Conservation (phyloP, 2,329 filamentous ascomycete genomes). For the Sclerotinia borealis region DNA sequence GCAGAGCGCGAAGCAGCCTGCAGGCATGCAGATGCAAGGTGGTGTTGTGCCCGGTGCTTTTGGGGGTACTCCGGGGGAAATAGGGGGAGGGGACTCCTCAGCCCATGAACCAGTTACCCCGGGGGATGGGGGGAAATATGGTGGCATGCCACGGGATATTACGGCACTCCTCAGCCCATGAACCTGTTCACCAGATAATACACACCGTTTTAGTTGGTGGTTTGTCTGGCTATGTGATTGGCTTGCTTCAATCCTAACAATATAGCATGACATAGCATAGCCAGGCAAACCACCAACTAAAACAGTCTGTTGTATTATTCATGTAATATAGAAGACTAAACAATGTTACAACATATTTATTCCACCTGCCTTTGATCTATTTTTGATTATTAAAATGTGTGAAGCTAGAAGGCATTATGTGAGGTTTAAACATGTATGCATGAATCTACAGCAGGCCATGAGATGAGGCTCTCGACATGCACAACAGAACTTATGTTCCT, state of each 20-base stretch:
- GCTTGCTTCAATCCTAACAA: background rate
- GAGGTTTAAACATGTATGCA: too few relatives aligned
- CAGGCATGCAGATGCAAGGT: too few relatives aligned
- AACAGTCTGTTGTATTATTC: background rate
- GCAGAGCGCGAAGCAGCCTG: too few relatives aligned
- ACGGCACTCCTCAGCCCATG: background rate
- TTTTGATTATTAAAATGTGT: too few relatives aligned
- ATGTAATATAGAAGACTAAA: background rate
- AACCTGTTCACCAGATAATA: background rate
- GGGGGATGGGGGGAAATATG: too few relatives aligned
- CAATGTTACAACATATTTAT: background rate
- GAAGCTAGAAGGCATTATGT: too few relatives aligned
- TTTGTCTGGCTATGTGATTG: background rate
- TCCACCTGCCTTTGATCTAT: background rate
- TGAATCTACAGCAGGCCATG: too few relatives aligned
- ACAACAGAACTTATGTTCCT: too few relatives aligned
- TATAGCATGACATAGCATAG: background rate
- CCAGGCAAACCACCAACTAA: background rate
- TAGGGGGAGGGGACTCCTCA: background rate
- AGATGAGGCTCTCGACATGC: too few relatives aligned
- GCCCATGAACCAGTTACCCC: background rate
- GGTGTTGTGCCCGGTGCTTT: too few relatives aligned
- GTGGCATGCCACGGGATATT: background rate
- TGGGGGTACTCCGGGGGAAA: background rate
- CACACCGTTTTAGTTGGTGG: background rate